A percentile compares a stretch with the other conserved stretches of the same genome.
Conservation (phyloP, 352 stramenopile genomes). For the Pythium folliculosum region DNA sequence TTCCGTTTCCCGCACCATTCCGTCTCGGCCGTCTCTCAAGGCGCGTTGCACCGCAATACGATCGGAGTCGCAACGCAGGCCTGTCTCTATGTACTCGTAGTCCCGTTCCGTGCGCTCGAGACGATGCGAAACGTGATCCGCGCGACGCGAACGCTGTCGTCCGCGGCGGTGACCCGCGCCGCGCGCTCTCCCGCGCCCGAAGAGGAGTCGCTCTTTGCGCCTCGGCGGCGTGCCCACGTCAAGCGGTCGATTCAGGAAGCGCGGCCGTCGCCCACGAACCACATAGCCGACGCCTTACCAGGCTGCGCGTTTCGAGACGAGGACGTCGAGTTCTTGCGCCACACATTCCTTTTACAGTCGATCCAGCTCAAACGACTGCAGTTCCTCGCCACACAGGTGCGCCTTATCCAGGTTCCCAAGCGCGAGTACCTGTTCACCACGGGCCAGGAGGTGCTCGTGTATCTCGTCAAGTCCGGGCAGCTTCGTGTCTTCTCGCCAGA, state of each 20-base stretch:
- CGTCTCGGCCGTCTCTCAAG: constrained; percentile 37
- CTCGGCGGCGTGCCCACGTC: constrained; percentile 11
- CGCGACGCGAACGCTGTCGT: neutral
- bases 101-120: constrained; percentile 38
- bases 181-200: neutral
- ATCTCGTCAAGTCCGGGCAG: constrained; percentile 47
- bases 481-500: constrained; percentile 46
- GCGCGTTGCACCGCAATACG: constrained; percentile 46
- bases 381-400: constrained; percentile 53
- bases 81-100: constrained; percentile 39
- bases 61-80: constrained; percentile 43
- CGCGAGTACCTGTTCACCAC: constrained; percentile 62
- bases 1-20: constrained; percentile 45
- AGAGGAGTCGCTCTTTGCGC: constrained; percentile 13
- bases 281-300: neutral
- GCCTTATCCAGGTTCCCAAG: constrained; percentile 30
- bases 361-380: constrained; percentile 38
- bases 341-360: constrained; percentile 48
- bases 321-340: constrained; percentile 35
- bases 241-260: constrained; percentile 3
- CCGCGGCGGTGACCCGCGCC: neutral
- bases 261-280: neutral
- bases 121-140: constrained; percentile 28
- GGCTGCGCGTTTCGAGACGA: constrained; percentile 24
- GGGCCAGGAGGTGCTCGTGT: constrained; percentile 45